Conservation (phyloP, 2,329 filamentous ascomycete species). For the Trichoderma sp. region DNA sequence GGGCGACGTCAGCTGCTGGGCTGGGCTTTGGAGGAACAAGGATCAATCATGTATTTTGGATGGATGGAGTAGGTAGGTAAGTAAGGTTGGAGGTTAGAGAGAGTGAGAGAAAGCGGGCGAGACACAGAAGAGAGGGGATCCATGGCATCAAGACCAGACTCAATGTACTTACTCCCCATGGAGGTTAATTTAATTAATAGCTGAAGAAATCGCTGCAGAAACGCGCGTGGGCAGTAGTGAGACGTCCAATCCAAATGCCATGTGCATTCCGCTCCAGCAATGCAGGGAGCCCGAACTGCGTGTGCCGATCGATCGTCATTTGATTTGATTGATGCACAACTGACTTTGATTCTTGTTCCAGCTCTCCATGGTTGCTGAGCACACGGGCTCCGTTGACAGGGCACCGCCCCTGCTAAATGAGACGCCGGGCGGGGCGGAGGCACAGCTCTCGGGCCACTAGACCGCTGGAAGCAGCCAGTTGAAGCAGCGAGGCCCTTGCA, state of each 20-base stretch:
- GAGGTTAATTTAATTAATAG: no score
- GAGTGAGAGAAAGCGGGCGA: background rate
- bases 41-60: background rate
- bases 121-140: background rate
- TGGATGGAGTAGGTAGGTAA: background rate
- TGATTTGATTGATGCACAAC: background rate
- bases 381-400: constrained; percentile 6
- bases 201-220: background rate
- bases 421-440: constrained; percentile 18
- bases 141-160: background rate
- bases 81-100: background rate
- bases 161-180: background rate
- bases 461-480: constrained; percentile 3
- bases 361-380: background rate
- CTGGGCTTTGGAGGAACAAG: background rate
- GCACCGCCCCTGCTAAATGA: constrained; percentile 15
- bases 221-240: background rate
- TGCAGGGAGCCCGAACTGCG: constrained; percentile 3
- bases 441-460: constrained; percentile 11
- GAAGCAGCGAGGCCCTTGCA: constrained; percentile 14
- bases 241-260: background rate
- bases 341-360: background rate
- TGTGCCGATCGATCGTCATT: constrained; percentile 14
- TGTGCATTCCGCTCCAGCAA: constrained; percentile 13
- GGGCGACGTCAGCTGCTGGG: constrained; percentile 18